phyloP scores from a whole-genome alignment of 163 green algal genomes.

The Chloromonas sp. region DNA sequence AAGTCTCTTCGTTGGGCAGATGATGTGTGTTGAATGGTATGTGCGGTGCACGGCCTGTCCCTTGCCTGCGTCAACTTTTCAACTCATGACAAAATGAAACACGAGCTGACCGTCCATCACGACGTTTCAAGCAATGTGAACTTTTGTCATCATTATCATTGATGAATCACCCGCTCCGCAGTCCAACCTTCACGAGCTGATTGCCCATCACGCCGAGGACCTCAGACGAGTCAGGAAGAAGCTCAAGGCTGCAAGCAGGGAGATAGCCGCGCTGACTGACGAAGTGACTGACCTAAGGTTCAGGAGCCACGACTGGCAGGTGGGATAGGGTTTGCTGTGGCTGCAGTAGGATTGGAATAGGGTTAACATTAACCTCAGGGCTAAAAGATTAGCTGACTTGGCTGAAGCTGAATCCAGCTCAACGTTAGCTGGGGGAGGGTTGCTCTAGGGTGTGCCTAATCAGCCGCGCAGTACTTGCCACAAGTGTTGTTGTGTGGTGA shows the following conservation, averaged over 20 bases:
- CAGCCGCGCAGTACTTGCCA: too few relatives aligned
- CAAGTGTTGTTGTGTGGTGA: too few relatives aligned
- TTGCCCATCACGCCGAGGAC: slow-evolving; percentile 17
- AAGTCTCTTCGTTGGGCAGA: too few relatives aligned
- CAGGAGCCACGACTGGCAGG: not conserved
- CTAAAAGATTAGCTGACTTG: too few relatives aligned
- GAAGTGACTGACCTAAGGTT: slow-evolving; percentile 14
- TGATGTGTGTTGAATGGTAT: not conserved
- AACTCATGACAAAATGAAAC: not conserved
- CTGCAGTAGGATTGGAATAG: not conserved
- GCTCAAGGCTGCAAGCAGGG: slow-evolving; percentile 7
- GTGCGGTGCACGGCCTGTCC: not conserved
- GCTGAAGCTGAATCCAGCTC: too few relatives aligned
- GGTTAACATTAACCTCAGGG: too few relatives aligned
- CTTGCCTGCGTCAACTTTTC: too few relatives aligned
- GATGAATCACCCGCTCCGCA: not conserved
- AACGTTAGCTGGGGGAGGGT: too few relatives aligned
- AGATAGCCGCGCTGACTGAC: slow-evolving; percentile 20
- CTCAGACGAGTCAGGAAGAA: slow-evolving; percentile 15
- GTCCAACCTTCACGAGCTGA: slow-evolving; percentile 24
- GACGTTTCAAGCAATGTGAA: not conserved
- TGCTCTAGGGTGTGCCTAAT: too few relatives aligned
- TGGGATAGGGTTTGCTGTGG: not conserved
- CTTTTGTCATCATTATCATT: too few relatives aligned
- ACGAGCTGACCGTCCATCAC: not conserved